phyloP scores from a whole-genome alignment of 1,284 basidiomycete genomes.

The Fomitopsis palustris region DNA sequence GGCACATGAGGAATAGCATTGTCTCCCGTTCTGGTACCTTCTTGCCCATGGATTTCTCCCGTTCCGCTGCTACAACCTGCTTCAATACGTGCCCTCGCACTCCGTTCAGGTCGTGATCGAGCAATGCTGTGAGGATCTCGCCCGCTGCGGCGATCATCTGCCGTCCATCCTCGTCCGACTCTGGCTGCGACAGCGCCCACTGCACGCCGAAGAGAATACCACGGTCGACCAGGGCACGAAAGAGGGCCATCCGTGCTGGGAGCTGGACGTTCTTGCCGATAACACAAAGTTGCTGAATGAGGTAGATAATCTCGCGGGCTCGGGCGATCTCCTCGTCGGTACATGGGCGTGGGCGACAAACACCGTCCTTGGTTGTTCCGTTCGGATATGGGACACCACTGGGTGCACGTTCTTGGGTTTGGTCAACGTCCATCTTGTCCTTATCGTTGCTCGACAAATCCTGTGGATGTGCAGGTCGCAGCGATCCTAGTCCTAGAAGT shows the following conservation, averaged over 20 bases:
- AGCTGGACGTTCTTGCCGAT: conserved; percentile 98
- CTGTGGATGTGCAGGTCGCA: conserved; percentile 20
- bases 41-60: conserved; percentile 50
- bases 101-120: conserved; percentile 91
- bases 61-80: conserved; percentile 69
- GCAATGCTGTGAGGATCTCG: conserved; percentile 82
- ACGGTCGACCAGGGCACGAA: conserved; percentile 85
- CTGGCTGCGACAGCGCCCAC: conserved; percentile 67
- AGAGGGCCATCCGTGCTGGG: conserved; percentile 82
- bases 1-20: conserved; percentile 73
- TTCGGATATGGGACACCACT: conserved; percentile 24
- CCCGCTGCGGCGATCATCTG: conserved; percentile 79
- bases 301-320: conserved; percentile 73
- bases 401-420: conserved; percentile 21
- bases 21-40: conserved; percentile 66
- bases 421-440: conserved; percentile 36
- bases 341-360: conserved; percentile 9
- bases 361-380: conserved; percentile 13
- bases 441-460: conserved; percentile 20
- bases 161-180: conserved; percentile 33
- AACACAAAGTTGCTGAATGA: conserved; percentile 89
- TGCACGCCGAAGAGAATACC: conserved; percentile 90
- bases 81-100: conserved; percentile 83
- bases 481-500: conserved; percentile 26
- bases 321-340: conserved; percentile 43